A percentile compares a stretch with the other conserved stretches of the same genome.
Evolutionary conservation across 495 filamentous ascomycete species (phyloP).

Genomic region (Pseudoneurospora amorphoporcata): DNA sequence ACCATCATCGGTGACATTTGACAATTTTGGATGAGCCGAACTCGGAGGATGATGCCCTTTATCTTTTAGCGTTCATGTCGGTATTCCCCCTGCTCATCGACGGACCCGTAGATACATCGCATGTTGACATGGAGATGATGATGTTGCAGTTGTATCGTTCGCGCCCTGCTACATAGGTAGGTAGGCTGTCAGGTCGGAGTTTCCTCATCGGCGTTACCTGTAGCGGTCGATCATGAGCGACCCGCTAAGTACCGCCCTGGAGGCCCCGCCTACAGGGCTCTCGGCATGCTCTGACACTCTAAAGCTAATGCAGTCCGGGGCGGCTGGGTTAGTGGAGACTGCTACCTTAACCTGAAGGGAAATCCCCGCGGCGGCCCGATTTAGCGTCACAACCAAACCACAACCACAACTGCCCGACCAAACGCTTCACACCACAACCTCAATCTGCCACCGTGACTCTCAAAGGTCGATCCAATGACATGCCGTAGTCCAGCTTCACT

Average conservation of each 20-base stretch:
- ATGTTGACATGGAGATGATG: not conserved
- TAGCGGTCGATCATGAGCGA: not conserved
- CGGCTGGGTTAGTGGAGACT: not conserved
- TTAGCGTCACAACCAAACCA: not conserved
- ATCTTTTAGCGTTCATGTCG: not conserved
- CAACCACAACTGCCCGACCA: not conserved
- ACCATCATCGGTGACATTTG: not conserved
- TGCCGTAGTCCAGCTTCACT: not conserved
- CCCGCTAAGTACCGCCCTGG: not conserved
- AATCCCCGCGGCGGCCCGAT: not conserved
- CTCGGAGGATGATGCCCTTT: not conserved
- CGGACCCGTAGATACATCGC: not conserved
- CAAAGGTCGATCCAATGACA: not conserved
- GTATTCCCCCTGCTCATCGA: not conserved
- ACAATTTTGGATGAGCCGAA: not conserved
- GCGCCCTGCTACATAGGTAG: not conserved
- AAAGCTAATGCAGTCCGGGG: not conserved
- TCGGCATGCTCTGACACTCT: not conserved
- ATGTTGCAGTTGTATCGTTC: not conserved
- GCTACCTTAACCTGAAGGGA: not conserved
- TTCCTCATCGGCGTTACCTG: not conserved
- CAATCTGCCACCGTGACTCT: not conserved
- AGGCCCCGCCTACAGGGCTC: not conserved
- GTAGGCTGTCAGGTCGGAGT: not conserved
- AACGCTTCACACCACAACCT: not conserved